Base-by-base conservation (phyloP, 768 basidiomycete species). In the Floccularia luteovirens region DNA sequence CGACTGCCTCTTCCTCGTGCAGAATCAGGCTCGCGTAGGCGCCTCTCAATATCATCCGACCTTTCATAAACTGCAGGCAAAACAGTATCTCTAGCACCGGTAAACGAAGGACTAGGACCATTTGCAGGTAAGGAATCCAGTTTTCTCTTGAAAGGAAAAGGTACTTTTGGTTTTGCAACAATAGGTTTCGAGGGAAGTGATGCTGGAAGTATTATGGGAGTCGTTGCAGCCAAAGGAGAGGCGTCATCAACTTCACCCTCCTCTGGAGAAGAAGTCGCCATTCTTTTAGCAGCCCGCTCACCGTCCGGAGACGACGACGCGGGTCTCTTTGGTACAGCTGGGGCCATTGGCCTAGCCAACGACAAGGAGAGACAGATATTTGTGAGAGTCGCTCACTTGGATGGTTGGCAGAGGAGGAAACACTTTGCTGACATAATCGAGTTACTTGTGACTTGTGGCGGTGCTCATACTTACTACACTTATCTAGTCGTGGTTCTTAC, bases 241-340 rank as follows among this genome's bases (percentile, higher is more conserved):
- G 21, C 63, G 56, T 88, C 85, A 60, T 86, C 84, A 36, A 90
- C 63, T 50, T 90, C 87, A 44, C 87, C 87, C 55, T 90, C 87
- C 58, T 90, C 87, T 36, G 85, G 85, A 1, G 84, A 78, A 7
- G 81, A 81, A 2, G 79, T 70, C 6, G 68, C 65, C 14, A 55
- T 63, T 31, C 82, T 69, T 53, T 88, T 87, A 4, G 57, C 25
- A 7, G 74, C 67, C 37, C 81, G 68, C 27, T 61, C 58, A 43
- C 66, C 60, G 1, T 63, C 61, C 33, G 75, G 69, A 11, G 79
- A 75, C 35, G 60, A 56, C 25, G 78, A 77, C 21, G 79, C 77
- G 39, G 61, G 63, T 43, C 86, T 72, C 62, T 88, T 88, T 36
- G 58, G 48, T 19, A 64, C 50, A 21, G 52, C 48, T 36, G 53